These are phyloP conservation scores for Mycena filopes DNA, from an alignment of 768 basidiomycete genomes.

Conservation along the genomic window DNA sequence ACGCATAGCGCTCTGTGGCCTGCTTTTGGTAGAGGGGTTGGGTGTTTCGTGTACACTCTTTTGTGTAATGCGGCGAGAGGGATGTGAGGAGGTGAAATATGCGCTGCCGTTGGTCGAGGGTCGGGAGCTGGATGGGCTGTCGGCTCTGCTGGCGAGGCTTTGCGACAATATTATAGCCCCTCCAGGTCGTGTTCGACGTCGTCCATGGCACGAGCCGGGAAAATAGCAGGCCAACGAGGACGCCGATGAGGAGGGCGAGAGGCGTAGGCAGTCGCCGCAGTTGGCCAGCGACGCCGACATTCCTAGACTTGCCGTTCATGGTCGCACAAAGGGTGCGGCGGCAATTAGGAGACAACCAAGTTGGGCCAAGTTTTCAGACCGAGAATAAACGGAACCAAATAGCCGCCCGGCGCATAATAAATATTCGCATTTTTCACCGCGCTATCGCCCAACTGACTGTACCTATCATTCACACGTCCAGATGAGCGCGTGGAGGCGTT, in stretches of 20 bases:
- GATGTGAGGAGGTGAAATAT: constrained; percentile 89
- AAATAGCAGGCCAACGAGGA: constrained; percentile 69
- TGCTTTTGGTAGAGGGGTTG: constrained; percentile 90
- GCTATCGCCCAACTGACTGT: constrained; percentile 9
- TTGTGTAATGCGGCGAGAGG: constrained; percentile 91
- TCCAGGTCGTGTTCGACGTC: constrained; percentile 60
- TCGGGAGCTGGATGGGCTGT: constrained; percentile 79
- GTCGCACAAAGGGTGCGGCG: constrained; percentile 5
- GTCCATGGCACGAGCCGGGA: constrained; percentile 62
- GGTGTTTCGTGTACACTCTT: constrained; percentile 86
- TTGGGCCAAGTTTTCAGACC: background rate
- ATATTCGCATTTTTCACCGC: background rate
- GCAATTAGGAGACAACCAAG: background rate
- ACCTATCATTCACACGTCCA: constrained; percentile 9
- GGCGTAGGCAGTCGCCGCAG: constrained; percentile 63
- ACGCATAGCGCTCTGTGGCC: constrained; percentile 83
- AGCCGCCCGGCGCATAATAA: background rate
- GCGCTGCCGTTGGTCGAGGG: constrained; percentile 83
- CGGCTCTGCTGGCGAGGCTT: constrained; percentile 63
- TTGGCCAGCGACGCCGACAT: constrained; percentile 37
- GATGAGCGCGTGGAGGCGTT: background rate
- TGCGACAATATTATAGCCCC: constrained; percentile 62
- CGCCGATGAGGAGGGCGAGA: constrained; percentile 67
- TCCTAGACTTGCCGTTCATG: constrained; percentile 27
- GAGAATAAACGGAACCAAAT: constrained; percentile 11